Evolutionary conservation across 106 monocot species (phyloP).

Genomic region (Alisma plantagoaquatica): DNA sequence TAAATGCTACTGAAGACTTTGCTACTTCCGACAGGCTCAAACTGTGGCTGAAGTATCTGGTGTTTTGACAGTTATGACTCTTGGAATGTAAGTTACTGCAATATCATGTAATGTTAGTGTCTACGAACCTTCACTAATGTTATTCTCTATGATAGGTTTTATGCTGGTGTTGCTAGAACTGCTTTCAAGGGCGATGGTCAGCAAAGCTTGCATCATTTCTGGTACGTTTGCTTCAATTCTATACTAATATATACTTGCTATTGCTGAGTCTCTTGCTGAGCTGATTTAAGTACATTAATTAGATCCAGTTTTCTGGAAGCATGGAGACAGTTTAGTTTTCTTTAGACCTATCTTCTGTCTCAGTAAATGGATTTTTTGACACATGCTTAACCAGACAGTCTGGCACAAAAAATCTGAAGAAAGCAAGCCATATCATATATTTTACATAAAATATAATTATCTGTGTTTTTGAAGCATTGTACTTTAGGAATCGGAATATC

Average conservation of each 20-base stretch:
- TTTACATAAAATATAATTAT: no score
- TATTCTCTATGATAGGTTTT: conserved; percentile 73
- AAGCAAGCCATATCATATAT: no score
- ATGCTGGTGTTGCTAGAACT: conserved; percentile 87
- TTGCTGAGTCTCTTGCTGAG: no score
- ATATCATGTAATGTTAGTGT: not conserved
- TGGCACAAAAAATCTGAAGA: no score
- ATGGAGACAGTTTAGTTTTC: no score
- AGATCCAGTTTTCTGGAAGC: no score
- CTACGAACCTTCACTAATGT: not conserved
- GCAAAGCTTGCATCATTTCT: conserved; percentile 95
- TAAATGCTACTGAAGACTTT: not conserved
- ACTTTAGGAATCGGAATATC: no score
- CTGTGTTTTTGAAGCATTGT: no score
- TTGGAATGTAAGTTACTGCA: conserved; percentile 72
- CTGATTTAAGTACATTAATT: no score
- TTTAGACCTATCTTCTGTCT: no score
- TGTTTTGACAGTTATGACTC: conserved; percentile 91
- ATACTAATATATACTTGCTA: not conserved
- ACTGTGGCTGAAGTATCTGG: conserved; percentile 79
- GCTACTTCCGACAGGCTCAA: conserved; percentile 49
- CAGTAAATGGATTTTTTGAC: no score
- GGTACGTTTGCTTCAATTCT: conserved; percentile 37
- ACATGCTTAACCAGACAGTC: no score
- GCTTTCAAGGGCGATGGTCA: conserved; percentile 98